Evolutionary conservation across 441 rosid genomes (phyloP).

Genomic region (Flueggea neowawraea): DNA sequence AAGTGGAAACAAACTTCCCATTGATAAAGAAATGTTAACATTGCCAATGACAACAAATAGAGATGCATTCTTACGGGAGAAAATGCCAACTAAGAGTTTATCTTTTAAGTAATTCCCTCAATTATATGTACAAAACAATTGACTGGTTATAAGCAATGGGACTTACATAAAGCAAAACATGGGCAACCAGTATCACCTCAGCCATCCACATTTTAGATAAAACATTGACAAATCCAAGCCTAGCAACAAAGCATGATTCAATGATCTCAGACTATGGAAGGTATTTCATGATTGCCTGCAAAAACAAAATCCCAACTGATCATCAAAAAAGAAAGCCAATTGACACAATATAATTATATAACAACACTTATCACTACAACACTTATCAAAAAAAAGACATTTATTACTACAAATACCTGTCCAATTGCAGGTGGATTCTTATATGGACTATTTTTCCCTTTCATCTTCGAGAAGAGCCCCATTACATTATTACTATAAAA

Average conservation of each 20-base stretch:
- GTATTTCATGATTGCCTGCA: constrained; percentile 60
- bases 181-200: constrained; percentile 36
- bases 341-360: no score
- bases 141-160: no score
- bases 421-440: constrained; percentile 78
- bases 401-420: constrained; percentile 36
- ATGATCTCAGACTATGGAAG: constrained; percentile 75
- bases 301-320: constrained; percentile 6
- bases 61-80: no score
- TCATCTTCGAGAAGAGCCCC: constrained; percentile 69
- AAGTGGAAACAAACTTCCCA: no score
- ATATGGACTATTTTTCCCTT: constrained; percentile 57
- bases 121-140: no score
- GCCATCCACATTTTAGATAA: constrained; percentile 77
- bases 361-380: no score
- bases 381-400: no score
- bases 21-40: no score
- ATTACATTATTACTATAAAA: constrained; percentile 80
- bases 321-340: background rate
- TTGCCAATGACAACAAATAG: no score
- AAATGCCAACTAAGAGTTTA: no score
- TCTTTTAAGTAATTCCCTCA: no score
- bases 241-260: constrained; percentile 77
- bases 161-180: background rate
- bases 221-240: constrained; percentile 82